A percentile compares a stretch with the other conserved stretches of the same genome.
phyloP scores from a whole-genome alignment of 371 early-diverging fungal genomes.

The Fennellomyces sp. region DNA sequence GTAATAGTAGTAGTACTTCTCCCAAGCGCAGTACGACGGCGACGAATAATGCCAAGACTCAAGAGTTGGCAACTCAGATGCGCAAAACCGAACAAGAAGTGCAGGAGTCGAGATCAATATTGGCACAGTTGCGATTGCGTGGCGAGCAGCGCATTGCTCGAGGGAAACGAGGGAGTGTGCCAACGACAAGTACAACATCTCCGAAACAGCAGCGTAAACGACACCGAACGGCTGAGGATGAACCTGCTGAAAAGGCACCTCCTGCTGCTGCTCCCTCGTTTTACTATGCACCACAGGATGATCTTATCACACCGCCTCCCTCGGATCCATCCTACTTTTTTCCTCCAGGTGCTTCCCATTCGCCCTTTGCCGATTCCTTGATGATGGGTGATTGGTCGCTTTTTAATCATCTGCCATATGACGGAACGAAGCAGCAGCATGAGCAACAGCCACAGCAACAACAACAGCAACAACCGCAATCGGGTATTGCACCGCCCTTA shows the following conservation, averaged over 20 bases:
- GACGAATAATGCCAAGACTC: not conserved
- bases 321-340: not conserved
- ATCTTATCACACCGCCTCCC: not conserved
- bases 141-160: constrained; percentile 46
- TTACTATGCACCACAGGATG: not conserved
- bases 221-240: not conserved
- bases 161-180: constrained; percentile 20
- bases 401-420: not conserved
- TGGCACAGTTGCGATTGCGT: constrained; percentile 44
- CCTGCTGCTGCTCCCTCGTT: not conserved
- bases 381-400: constrained; percentile 2
- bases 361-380: not conserved
- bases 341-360: not conserved
- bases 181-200: not conserved
- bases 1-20: not conserved
- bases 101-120: constrained; percentile 46
- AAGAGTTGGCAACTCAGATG: constrained; percentile 25
- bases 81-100: constrained; percentile 46
- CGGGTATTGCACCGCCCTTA: not conserved
- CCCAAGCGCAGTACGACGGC: not conserved
- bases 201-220: not conserved
- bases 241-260: not conserved
- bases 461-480: not conserved
- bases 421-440: not conserved
- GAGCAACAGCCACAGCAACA: not conserved